These are phyloP conservation scores for Nematocida major DNA, from an alignment of 371 early-diverging fungal genomes.

Conservation along the genomic window DNA sequence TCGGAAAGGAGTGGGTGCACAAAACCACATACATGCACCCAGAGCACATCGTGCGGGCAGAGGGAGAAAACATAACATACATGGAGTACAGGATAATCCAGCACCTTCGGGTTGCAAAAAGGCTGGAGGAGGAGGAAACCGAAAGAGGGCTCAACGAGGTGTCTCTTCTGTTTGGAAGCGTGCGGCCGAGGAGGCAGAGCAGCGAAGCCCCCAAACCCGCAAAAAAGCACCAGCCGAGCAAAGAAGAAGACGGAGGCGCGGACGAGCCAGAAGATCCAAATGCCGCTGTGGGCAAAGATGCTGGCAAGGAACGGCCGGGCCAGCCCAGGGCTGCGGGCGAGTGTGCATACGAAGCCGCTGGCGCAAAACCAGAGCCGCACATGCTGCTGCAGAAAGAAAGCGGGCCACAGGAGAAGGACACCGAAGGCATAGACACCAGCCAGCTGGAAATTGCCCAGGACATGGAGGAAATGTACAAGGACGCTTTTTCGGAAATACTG, in stretches of 20 bases:
- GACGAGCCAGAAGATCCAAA: background rate
- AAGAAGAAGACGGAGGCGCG: background rate
- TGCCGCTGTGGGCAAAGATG: background rate
- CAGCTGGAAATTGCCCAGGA: background rate
- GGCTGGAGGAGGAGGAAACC: slow-evolving; percentile 40
- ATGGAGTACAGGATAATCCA: slow-evolving; percentile 17
- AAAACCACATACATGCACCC: background rate
- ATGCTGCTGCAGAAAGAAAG: background rate
- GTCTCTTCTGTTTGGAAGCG: slow-evolving; percentile 43
- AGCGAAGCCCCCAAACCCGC: background rate
- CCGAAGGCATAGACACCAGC: background rate
- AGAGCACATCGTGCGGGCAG: background rate
- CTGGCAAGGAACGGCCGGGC: background rate
- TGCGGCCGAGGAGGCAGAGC: background rate
- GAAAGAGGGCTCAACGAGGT: slow-evolving; percentile 50
- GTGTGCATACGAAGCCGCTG: too few relatives aligned
- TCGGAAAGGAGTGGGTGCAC: slow-evolving; percentile 24
- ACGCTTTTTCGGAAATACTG: background rate
- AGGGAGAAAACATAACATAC: background rate
- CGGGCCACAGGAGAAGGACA: background rate
- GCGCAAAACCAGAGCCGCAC: too few relatives aligned
- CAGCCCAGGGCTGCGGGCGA: too few relatives aligned
- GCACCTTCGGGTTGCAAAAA: background rate
- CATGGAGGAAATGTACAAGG: background rate
- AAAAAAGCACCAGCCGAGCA: background rate